Conservation (phyloP, 2,329 filamentous ascomycete species). For the Coniochaeta sp. region DNA sequence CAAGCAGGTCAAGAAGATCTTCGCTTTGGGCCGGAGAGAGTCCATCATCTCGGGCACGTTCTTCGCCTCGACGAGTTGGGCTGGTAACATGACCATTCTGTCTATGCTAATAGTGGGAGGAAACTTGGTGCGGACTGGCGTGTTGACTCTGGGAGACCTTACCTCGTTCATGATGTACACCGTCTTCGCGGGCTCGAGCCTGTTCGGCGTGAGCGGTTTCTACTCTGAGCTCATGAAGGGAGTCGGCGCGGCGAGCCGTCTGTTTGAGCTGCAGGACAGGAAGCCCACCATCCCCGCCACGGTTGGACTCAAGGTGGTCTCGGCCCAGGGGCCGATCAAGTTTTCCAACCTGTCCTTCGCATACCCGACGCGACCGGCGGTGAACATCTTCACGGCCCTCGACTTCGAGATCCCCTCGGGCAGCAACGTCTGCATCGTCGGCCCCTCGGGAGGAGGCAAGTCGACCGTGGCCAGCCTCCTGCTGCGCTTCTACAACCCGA, state of each 20-base stretch:
- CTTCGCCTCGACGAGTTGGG: conserved; percentile 79
- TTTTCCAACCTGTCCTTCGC: conserved; percentile 83
- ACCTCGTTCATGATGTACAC: conserved; percentile 99
- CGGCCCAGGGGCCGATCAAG: conserved; percentile 80
- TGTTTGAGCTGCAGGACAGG: conserved; percentile 94
- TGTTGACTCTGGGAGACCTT: conserved; percentile 84
- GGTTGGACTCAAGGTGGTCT: conserved; percentile 68
- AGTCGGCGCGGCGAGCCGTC: conserved; percentile 87
- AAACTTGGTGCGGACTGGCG: conserved; percentile 77
- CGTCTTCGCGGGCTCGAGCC: conserved; percentile 73
- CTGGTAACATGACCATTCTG: conserved; percentile 94
- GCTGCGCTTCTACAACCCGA: conserved; percentile 85
- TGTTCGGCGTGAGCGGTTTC: conserved; percentile 92
- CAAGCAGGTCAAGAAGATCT: conserved; percentile 84
- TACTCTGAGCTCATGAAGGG: conserved; percentile 99
- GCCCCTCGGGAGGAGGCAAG: conserved; percentile 92
- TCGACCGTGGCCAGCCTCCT: conserved; percentile 91
- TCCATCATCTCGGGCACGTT: conserved; percentile 86
- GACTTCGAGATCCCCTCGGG: conserved; percentile 89
- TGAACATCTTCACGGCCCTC: conserved; percentile 82
- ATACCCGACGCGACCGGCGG: conserved; percentile 89
- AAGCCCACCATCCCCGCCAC: conserved; percentile 83
- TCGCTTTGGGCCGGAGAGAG: conserved; percentile 78
- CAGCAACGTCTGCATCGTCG: conserved; percentile 92
- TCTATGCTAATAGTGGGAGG: conserved; percentile 86